These are phyloP conservation scores for Solanum medicagineum DNA, from an alignment of 257 asterid genomes.

Conservation along the genomic window DNA sequence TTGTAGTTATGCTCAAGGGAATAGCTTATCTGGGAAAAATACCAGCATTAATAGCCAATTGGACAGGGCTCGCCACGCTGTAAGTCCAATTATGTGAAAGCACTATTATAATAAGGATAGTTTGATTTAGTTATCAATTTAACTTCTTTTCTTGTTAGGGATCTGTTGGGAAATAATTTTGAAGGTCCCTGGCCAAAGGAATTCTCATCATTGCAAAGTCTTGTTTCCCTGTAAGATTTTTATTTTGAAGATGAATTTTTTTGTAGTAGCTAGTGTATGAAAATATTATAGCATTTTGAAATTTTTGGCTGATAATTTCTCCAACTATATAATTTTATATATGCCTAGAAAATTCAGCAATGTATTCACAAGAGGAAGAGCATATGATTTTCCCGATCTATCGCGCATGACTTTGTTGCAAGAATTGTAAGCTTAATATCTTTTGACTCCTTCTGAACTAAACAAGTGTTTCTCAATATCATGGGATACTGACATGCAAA, in stretches of 20 bases:
- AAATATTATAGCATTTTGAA: not conserved
- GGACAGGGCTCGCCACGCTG: not conserved
- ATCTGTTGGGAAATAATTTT: constrained; percentile 7
- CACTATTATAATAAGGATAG: not conserved
- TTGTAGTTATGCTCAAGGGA: not conserved
- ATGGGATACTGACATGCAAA: not conserved
- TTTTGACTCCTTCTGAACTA: not conserved
- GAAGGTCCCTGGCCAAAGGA: constrained; percentile 2
- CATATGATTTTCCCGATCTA: not conserved
- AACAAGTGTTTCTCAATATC: not conserved
- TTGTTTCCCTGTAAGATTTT: not conserved
- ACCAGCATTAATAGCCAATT: not conserved
- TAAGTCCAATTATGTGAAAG: not conserved
- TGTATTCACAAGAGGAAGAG: not conserved
- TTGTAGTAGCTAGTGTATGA: not conserved
- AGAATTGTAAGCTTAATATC: not conserved
- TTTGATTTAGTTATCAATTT: not conserved
- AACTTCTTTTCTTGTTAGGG: not conserved
- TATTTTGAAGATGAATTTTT: not conserved
- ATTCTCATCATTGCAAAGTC: not conserved
- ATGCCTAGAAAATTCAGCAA: not conserved
- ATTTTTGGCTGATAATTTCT: not conserved
- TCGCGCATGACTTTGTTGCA: not conserved
- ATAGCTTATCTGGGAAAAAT: not conserved
- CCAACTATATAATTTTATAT: not conserved